Evolutionary conservation across 495 filamentous ascomycete genomes (phyloP).

Genomic region (Aspergillus bridgeri): DNA sequence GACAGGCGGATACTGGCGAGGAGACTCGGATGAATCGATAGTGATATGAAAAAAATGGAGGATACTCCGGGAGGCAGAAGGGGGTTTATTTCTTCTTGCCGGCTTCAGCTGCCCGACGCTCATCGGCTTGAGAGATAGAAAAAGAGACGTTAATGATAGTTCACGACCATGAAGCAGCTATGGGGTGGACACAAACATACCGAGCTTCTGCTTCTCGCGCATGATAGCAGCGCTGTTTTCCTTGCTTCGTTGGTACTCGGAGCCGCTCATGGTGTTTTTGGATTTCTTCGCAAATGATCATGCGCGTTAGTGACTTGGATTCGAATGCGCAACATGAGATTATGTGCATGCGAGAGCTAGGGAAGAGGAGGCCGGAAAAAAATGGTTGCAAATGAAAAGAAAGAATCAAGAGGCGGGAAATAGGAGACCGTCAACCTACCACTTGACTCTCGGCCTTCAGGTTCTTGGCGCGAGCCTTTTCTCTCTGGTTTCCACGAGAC

Average conservation of each 20-base stretch:
- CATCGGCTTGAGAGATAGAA: conserved; percentile 5
- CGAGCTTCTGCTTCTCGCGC: conserved; percentile 83
- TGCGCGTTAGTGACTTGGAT: conserved; percentile 7
- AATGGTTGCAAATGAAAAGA: background rate
- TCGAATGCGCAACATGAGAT: conserved; percentile 1
- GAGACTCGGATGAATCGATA: background rate
- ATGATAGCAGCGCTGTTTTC: conserved; percentile 79
- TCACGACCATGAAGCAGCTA: conserved; percentile 1
- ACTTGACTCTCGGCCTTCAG: conserved; percentile 58
- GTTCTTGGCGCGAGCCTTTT: conserved; percentile 80
- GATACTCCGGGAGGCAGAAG: background rate
- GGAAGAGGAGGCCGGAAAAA: background rate
- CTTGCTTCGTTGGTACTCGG: conserved; percentile 67
- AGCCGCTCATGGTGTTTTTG: conserved; percentile 57
- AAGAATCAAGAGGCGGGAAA: no score
- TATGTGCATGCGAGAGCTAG: no score
- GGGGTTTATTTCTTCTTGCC: conserved; percentile 23
- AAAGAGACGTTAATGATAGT: background rate
- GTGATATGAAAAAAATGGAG: background rate
- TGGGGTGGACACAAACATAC: conserved; percentile 41
- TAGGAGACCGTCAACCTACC: conserved; percentile 30
- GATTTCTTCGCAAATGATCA: conserved; percentile 55
- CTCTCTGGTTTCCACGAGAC: conserved; percentile 92
- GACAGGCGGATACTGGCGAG: background rate
- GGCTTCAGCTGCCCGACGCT: conserved; percentile 18